phyloP scores from a whole-genome alignment of 768 basidiomycete species.

The Ramaria sp. region DNA sequence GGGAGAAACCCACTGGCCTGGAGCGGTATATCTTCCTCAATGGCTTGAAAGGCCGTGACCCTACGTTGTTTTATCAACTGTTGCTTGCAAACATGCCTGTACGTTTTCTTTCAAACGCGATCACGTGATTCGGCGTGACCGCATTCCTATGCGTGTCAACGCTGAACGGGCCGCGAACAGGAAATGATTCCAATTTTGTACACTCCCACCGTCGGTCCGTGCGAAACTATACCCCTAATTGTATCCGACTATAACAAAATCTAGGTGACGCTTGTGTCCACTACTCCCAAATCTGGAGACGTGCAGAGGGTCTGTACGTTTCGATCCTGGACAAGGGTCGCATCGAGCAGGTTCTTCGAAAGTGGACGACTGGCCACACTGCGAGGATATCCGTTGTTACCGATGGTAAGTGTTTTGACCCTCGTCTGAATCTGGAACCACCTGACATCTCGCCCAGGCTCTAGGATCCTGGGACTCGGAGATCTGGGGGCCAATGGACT shows the following conservation, averaged over 20 bases:
- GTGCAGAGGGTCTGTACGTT: constrained; percentile 15
- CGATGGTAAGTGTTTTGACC: constrained; percentile 21
- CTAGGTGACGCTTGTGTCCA: constrained; percentile 27
- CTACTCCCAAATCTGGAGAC: constrained; percentile 21
- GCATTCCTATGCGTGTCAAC: background rate
- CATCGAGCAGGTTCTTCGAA: constrained; percentile 19
- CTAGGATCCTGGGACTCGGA: constrained; percentile 30
- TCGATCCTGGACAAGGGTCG: constrained; percentile 27
- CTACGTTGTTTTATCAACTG: constrained; percentile 12
- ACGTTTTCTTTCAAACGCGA: constrained; percentile 25
- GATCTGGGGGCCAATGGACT: constrained; percentile 14
- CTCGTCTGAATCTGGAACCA: background rate
- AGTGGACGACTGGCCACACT: constrained; percentile 17
- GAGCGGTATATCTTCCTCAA: constrained; percentile 8
- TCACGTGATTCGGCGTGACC: constrained; percentile 5
- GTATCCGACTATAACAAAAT: background rate
- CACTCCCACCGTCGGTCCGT: constrained; percentile 10
- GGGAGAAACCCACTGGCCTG: background rate
- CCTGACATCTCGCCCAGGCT: background rate
- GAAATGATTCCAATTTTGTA: constrained; percentile 9
- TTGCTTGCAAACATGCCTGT: constrained; percentile 14
- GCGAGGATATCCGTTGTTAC: constrained; percentile 31
- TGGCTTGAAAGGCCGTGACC: constrained; percentile 5
- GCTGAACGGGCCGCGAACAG: background rate
- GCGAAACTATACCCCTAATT: background rate